Base-by-base conservation (phyloP, 2,329 filamentous ascomycete species). In the Aspergillus texensis region DNA sequence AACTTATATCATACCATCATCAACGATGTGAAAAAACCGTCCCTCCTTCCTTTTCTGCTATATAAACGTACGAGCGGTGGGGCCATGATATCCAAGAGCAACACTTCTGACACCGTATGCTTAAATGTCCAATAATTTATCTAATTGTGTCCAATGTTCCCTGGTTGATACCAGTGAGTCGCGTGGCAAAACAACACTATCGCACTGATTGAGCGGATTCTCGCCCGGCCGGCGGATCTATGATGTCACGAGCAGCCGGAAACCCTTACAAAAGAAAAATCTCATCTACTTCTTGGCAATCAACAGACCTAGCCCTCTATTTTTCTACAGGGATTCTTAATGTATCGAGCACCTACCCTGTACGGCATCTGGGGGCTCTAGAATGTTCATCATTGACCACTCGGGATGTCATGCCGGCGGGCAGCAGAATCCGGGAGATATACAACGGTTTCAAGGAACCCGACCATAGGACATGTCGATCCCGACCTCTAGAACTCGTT, bases 111-210 rank as follows among this genome's bases (percentile, higher is more conserved):
- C 39, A n/a, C 9, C 4, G 39, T 4, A 41, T 2, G 8, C 39
- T 6, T 4, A 2, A 9, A 9, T 9, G 0, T 4, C 16, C 19
- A n/a, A 3, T 41, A 0, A 48, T 5, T 24, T 5, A 9, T 24
- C 24, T 16, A 24, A 28, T 48, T 26, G 4, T 41, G 16, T 3
- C 19, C 5, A 8, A 41, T 4, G 39, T 41, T 41, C 39, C 19
- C 39, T n/a, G 39, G 16, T 41, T n/a, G 16, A 10, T 16, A 6
- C 8, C 10, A 16, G 6, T 6, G 34, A 36, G 14, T 36, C 34
- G 34, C 39, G 39, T 41, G 39, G 39, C 39, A 41, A 46, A 48
- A 14, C 21, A 16, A 9, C 24, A 14, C 45, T 14, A 48, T 24
- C 21, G 21, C 11, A 48, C 21, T 21, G 21, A 36, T 36, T 36